phyloP scores from a whole-genome alignment of 2,329 filamentous ascomycete species.

The Neophaeococcomyces mojaviensis region DNA sequence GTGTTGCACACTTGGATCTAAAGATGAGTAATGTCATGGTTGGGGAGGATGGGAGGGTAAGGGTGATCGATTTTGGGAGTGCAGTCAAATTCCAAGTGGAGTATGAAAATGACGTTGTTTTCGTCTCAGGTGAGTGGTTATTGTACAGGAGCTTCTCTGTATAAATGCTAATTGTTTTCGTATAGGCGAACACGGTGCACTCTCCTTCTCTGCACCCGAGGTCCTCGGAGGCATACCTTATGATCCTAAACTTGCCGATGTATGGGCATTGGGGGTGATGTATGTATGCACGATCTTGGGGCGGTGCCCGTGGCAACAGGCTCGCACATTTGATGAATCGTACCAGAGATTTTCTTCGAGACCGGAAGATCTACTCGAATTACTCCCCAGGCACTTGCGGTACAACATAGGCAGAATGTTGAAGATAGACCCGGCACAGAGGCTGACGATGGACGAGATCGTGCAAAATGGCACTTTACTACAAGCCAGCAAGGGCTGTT shows the following conservation, averaged over 20 bases:
- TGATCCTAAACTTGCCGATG: not conserved
- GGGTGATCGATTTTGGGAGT: constrained; percentile 7
- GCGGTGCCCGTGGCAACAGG: not conserved
- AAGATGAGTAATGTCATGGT: constrained; percentile 7
- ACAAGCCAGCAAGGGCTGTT: no score
- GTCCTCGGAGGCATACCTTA: not conserved
- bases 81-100: no score
- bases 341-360: not conserved
- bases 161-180: not conserved
- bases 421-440: no score
- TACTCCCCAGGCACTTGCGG: no score
- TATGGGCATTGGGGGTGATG: constrained; percentile 4
- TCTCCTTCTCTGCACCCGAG: constrained; percentile 1
- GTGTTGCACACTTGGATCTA: constrained; percentile 3
- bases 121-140: not conserved
- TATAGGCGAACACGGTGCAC: not conserved
- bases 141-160: not conserved
- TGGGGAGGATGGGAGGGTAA: constrained; percentile 3
- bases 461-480: no score
- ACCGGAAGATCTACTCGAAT: no score
- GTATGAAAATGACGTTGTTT: not conserved
- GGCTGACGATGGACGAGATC: no score
- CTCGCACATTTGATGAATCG: not conserved
- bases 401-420: no score
- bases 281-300: constrained; percentile 1